Evolutionary conservation across 768 basidiomycete species (phyloP).

Genomic region (Chiua virens): DNA sequence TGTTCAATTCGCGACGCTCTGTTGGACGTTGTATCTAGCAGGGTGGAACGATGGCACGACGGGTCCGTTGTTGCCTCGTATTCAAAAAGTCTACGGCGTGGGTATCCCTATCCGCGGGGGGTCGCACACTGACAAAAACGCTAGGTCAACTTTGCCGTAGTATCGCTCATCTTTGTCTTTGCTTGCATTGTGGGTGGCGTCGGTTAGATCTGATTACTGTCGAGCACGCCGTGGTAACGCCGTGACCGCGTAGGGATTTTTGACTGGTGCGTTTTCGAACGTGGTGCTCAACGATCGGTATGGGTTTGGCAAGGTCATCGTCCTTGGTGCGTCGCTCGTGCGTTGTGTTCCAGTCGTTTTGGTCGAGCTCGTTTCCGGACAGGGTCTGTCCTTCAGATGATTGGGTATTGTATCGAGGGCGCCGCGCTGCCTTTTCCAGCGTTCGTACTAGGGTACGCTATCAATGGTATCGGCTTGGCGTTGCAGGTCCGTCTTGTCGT

Average conservation of each 20-base stretch:
- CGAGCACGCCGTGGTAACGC: neutral
- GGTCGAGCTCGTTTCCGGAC: too few species aligned
- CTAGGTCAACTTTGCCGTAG: constrained; percentile 39
- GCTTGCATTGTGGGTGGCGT: constrained; percentile 35
- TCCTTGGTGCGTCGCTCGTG: too few species aligned
- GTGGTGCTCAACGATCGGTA: constrained; percentile 28
- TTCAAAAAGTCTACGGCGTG: constrained; percentile 38
- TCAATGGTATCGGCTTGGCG: constrained; percentile 48
- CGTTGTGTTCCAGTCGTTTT: too few species aligned
- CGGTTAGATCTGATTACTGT: neutral
- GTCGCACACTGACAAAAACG: neutral
- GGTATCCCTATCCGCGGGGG: constrained; percentile 1
- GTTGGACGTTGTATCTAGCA: constrained; percentile 34
- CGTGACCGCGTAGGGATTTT: constrained; percentile 27
- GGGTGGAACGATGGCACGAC: constrained; percentile 42
- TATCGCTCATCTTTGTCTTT: constrained; percentile 45
- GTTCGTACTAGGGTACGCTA: constrained; percentile 40
- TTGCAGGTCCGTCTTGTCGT: constrained; percentile 38
- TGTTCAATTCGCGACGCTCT: constrained; percentile 36
- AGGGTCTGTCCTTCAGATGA: constrained; percentile 32
- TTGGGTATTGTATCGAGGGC: constrained; percentile 37
- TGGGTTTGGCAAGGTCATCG: constrained; percentile 35
- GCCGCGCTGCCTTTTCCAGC: constrained; percentile 46
- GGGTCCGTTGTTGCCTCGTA: constrained; percentile 39
- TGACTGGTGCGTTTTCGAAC: constrained; percentile 33